Evolutionary conservation across 169 alveolate species (phyloP), one percentile per base, ranked within the genome.

Genomic region (Neospora caninum): DNA sequence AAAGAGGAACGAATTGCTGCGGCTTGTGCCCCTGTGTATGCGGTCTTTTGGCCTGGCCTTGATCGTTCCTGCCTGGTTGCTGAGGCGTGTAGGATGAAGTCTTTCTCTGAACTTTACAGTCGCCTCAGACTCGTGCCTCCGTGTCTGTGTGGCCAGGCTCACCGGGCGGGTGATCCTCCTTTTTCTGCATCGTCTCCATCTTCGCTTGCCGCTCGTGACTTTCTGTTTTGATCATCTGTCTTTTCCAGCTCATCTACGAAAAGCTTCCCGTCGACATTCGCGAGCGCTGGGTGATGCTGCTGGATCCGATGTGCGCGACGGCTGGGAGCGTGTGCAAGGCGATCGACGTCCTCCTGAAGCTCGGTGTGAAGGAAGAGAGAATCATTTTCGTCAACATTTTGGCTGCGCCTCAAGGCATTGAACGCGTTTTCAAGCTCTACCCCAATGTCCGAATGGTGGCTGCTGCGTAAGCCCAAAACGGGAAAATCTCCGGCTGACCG

Each of bases 221-320:
- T 58, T 25, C 73, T 25, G n/a, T 58, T 58, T 42, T 70, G n/a
- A 6, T 84, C 41, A 13, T 53, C 13, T 42, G n/a, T 31, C 43
- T 10, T 25, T 42, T 89, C 16, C 80, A 95, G 95, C 88, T 95
- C 2, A 88, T 29, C 86, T 95, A 94, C 54, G 87, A 38, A 38
- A 97, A 97, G 80, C 95, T 96, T 54, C 99, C 99, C n/a, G 38
- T 84, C 38, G 95, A 95, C 38, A 94, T 97, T 49, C 39, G 70
- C 25, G 91, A 96, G 20, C 96, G 97, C 87, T 91, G 97, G 88
- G 96, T 97, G 16, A 93, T 98, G 64, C 95, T 98, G 69, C 94
- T 97, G 38, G 99, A 98, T 92, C 99, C 99, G 29, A 97, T 98
- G 99, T 94, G 97, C 42, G 99, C 98, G 38, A 97, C 98, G 42